Percentiles rank a stretch among this genome's conserved stretches.
These are phyloP conservation scores for Singerocomus inundabilis DNA, from an alignment of 1,284 basidiomycete species.

Conservation along the genomic window DNA sequence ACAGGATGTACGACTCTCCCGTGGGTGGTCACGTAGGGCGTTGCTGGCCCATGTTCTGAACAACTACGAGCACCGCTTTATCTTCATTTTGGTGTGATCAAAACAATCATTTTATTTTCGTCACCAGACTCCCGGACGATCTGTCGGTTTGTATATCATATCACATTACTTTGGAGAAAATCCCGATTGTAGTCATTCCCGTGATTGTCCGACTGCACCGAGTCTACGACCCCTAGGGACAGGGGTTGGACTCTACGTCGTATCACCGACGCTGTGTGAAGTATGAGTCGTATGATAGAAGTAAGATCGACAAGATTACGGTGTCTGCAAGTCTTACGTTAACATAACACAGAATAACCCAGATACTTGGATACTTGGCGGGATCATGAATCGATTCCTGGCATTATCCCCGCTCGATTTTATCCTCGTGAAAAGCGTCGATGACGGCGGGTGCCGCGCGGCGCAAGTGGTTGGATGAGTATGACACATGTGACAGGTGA, in stretches of 20 bases:
- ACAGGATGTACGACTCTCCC: not conserved
- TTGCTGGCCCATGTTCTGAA: not conserved
- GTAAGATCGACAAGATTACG: not conserved
- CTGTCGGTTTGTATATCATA: constrained; percentile 8
- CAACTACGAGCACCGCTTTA: not conserved
- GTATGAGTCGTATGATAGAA: too few species aligned
- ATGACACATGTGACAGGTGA: constrained; percentile 29
- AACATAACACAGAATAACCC: constrained; percentile 3
- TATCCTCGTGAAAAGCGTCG: constrained; percentile 9
- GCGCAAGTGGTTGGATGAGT: constrained; percentile 4
- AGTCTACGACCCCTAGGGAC: constrained; percentile 13
- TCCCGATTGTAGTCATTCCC: constrained; percentile 2
- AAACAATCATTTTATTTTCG: constrained; percentile 7
- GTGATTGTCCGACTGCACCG: constrained; percentile 9
- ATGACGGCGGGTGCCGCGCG: not conserved
- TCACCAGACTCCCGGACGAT: constrained; percentile 12
- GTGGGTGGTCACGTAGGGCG: too few species aligned
- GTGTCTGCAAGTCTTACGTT: not conserved
- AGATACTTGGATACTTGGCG: too few species aligned
- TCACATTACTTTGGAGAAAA: constrained; percentile 15
- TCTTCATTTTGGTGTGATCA: too few species aligned
- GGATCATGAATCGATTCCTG: too few species aligned
- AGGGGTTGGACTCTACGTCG: constrained; percentile 14
- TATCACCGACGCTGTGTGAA: not conserved
- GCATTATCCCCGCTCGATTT: too few species aligned